phyloP scores from a whole-genome alignment of 2,329 filamentous ascomycete genomes.

The Talaromyces funiculosus region DNA sequence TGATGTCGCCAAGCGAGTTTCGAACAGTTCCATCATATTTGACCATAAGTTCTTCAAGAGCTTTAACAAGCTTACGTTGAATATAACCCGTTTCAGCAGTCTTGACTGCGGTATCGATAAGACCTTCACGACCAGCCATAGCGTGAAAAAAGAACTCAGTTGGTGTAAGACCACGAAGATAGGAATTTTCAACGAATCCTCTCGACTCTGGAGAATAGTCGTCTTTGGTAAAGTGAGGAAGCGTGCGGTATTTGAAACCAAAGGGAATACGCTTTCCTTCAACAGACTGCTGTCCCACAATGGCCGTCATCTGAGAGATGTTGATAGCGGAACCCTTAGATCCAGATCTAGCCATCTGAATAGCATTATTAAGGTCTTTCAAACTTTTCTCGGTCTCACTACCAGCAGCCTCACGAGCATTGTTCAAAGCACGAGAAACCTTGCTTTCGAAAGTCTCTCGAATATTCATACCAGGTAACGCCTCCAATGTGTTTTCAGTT shows the following conservation, averaged over 20 bases:
- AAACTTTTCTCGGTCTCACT: slow-evolving; percentile 84
- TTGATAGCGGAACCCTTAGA: slow-evolving; percentile 99
- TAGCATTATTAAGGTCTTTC: slow-evolving; percentile 93
- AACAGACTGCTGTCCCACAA: slow-evolving; percentile 96
- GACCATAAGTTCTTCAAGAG: slow-evolving; percentile 93
- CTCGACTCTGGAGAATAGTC: slow-evolving; percentile 96
- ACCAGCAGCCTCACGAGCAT: slow-evolving; percentile 93
- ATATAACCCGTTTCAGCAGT: slow-evolving; percentile 99
- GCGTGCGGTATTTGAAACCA: slow-evolving; percentile 94
- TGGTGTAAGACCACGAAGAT: slow-evolving; percentile 88
- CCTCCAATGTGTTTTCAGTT: slow-evolving; percentile 80
- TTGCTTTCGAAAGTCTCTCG: slow-evolving; percentile 97
- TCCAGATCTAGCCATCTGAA: slow-evolving; percentile 91
- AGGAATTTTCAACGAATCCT: slow-evolving; percentile 98
- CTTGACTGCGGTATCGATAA: slow-evolving; percentile 99
- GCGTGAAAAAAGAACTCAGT: slow-evolving; percentile 99
- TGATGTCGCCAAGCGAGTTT: slow-evolving; percentile 91
- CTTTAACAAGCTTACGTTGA: slow-evolving; percentile 95
- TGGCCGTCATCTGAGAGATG: slow-evolving; percentile 97
- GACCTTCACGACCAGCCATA: slow-evolving; percentile 99
- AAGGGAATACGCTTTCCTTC: slow-evolving; percentile 99
- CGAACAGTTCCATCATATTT: slow-evolving; percentile 97
- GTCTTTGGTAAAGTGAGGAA: slow-evolving; percentile 98
- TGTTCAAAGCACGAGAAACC: slow-evolving; percentile 89
- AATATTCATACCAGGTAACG: slow-evolving; percentile 96